These are phyloP conservation scores for Moniliella sp. DNA, from an alignment of 1,284 basidiomycete genomes.

Conservation along the genomic window DNA sequence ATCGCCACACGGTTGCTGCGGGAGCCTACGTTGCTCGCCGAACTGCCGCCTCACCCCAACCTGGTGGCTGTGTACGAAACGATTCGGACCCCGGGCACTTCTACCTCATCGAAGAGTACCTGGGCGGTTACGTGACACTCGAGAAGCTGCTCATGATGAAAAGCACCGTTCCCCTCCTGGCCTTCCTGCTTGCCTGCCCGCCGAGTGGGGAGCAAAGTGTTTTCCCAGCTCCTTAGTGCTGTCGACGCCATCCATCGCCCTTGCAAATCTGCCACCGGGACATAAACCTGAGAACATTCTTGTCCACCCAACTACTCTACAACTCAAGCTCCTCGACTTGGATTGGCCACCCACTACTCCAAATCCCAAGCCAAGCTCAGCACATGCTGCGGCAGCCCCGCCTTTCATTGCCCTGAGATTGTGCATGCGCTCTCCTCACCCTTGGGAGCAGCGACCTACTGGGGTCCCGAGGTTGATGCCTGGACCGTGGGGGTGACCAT, in stretches of 20 bases:
- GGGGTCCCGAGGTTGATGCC: constrained; percentile 41
- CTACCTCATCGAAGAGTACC: constrained; percentile 41
- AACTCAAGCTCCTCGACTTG: constrained; percentile 41
- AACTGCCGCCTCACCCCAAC: constrained; percentile 41
- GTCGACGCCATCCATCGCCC: constrained; percentile 39
- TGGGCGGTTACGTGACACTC: constrained; percentile 37
- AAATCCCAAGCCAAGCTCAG: constrained; percentile 40
- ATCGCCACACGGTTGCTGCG: constrained; percentile 41
- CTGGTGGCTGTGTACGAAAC: constrained; percentile 41
- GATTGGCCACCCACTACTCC: constrained; percentile 42
- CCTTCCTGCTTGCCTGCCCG: constrained; percentile 22
- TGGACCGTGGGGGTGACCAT: constrained; percentile 42
- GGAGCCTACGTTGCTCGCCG: constrained; percentile 40
- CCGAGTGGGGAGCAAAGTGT: constrained; percentile 33
- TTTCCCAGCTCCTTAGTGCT: constrained; percentile 41
- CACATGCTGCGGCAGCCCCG: constrained; percentile 41
- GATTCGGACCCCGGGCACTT: constrained; percentile 41
- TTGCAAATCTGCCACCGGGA: constrained; percentile 42
- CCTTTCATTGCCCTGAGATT: constrained; percentile 41
- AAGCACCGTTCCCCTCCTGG: constrained; percentile 6
- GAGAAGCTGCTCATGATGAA: constrained; percentile 19
- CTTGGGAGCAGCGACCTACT: constrained; percentile 36
- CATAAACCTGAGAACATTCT: constrained; percentile 40
- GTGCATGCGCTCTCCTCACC: constrained; percentile 38
- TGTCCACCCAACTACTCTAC: constrained; percentile 34